Conservation (phyloP, 179 eudicot species). For the Sideroxylon spinosum region DNA sequence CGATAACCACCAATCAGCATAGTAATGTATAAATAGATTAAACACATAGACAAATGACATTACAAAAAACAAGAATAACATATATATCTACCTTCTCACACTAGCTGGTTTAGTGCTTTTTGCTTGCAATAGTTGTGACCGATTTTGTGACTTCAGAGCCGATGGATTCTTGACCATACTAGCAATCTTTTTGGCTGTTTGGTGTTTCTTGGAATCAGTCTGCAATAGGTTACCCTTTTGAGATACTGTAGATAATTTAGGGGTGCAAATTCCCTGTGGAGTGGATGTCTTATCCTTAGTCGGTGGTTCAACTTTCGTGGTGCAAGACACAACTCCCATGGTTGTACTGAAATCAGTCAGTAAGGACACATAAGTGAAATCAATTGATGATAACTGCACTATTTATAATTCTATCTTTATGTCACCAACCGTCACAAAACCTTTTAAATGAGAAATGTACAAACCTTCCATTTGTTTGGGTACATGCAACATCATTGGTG, state of each 20-base stretch:
- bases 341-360: conserved; percentile 21
- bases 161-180: conserved; percentile 65
- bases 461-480: conserved; percentile 39
- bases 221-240: conserved; percentile 27
- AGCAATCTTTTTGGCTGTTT: conserved; percentile 59
- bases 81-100: conserved; percentile 40
- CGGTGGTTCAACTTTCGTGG: conserved; percentile 18
- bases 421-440: background rate
- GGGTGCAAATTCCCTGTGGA: conserved; percentile 55
- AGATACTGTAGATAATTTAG: conserved; percentile 32
- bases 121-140: conserved; percentile 42
- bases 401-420: conserved; percentile 3
- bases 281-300: conserved; percentile 14
- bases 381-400: background rate
- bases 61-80: background rate
- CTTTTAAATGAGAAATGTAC: conserved; percentile 11
- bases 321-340: conserved; percentile 11
- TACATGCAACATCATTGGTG: conserved; percentile 17
- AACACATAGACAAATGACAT: background rate
- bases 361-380: background rate
- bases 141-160: conserved; percentile 44
- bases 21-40: background rate
- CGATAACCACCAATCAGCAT: conserved; percentile 4
- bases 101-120: conserved; percentile 53
- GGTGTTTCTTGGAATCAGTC: conserved; percentile 38